Base-by-base conservation (phyloP, 2,329 filamentous ascomycete species). In the Diaporthe caulivora region DNA sequence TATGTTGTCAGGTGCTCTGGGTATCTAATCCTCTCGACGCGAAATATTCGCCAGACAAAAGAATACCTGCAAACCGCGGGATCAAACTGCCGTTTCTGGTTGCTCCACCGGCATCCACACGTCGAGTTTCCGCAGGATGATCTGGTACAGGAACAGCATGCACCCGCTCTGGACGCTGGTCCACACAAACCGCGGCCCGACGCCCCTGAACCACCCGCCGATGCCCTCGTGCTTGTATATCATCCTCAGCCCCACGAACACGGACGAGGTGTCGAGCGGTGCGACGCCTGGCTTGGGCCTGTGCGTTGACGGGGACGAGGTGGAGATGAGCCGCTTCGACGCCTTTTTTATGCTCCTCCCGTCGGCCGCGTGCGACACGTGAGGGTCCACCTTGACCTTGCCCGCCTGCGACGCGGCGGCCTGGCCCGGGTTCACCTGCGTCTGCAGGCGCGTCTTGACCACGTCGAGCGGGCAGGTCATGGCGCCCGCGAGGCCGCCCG, bases 391-490 rank as follows among this genome's bases (percentile, higher is more conserved):
- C 74, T 67, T 49, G 29, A 24, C 44, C 15, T 74, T 67, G 24
- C 80, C 79, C 57, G 78, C 77, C 15, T 77, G 70, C 37, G 74
- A 74, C 8, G 77, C 75, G 34, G 74, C 74, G 9, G 76, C 75
- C 60, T 80, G 79, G 40, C 79, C 76, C 62, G 81, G 75, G 73
- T 88, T 85, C 72, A 97, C 90, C 82, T 99, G 97, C 0, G 97
- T 99, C 83, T 99, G 97, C 44, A 98, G 93, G 70, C 97, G 90
- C 0, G 97, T 99, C 85, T 99, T 99, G 75, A 99, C 96, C 8
- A 99, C 97, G 80, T 99, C 97, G 76, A 99, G 90, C 1, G 97
- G 97, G 79, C 97, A 98, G 2, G 97, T 99, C 18, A 99, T 91
- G 10, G 97, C 94, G 69, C 97, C 97, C 1, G 97, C 97, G 82